Base-by-base conservation (phyloP, 179 eudicot species). In the Silene noctiflora region DNA sequence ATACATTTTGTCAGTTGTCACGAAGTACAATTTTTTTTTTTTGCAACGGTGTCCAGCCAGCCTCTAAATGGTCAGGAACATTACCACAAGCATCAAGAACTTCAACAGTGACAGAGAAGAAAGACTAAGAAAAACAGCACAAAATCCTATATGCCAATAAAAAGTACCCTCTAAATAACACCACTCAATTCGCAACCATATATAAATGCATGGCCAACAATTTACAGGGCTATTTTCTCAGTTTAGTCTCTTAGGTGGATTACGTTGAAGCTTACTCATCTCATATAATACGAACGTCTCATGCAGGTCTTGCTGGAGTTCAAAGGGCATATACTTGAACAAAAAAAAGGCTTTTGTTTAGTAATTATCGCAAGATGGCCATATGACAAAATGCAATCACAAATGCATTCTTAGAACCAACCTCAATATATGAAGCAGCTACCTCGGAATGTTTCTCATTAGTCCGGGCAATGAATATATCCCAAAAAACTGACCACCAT, bases 341-440 rank as follows among this genome's bases (percentile, higher is more conserved):
- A 19, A 27, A 27, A 31, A 8, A 19, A 20, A 10, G 53, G 31
- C 21, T 17, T 70, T 48, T 2, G 21, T 24, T 22, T 69, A 20
- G 16, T 6, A 42, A 21, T 33, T n/a, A 22, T 67, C 71, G 29
- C 51, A 69, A 56, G 20, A 17, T 39, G 14, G 55, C 63, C 11
- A 17, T 0, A 27, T 42, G 11, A 56, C 58, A 69, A 69, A 25
- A 67, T 4, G 42, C 62, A 63, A 17, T n/a, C 48, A 69, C 72
- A 81, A 6, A 14, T 8, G 16, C 69, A 60, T 39, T 62, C 64
- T 14, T 8, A 70, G 24, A 72, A 82, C 87, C 71, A 85, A 95
- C 99, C 99, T 95, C 99, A 75, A 95, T 93, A 75, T 95, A 95
- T 61, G 99, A 91, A 73, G 99, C 99, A 77, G 99, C 99, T 82